phyloP scores from a whole-genome alignment of 139 green algal species.

The Chlamydomonas sp. region DNA sequence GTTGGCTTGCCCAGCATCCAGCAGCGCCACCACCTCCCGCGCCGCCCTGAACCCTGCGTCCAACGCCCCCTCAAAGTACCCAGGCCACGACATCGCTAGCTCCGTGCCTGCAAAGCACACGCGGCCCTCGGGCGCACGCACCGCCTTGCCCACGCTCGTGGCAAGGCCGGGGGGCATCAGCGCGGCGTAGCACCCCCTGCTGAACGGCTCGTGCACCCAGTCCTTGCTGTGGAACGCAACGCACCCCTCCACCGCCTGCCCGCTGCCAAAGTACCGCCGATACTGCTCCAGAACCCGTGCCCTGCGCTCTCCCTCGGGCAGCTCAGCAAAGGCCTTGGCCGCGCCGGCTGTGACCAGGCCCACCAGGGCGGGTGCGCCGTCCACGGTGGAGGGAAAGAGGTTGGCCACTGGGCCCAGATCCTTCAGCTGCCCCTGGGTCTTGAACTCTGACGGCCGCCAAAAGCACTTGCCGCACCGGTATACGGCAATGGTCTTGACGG shows the following conservation, averaged over 20 bases:
- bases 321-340: neutral
- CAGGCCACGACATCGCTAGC: conserved; percentile 4
- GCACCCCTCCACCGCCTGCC: neutral
- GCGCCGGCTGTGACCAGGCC: neutral
- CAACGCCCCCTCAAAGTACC: conserved; percentile 24
- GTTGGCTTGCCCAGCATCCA: neutral
- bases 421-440: neutral
- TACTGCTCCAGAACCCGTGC: neutral
- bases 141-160: neutral
- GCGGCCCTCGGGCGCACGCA: neutral
- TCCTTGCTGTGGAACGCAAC: conserved; percentile 1
- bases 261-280: neutral
- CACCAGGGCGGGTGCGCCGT: neutral
- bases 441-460: neutral
- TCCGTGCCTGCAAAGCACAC: conserved; percentile 15
- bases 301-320: neutral
- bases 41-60: conserved; percentile 8
- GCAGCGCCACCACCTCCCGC: neutral
- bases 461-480: neutral
- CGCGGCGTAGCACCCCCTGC: conserved; percentile 10
- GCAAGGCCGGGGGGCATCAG: conserved; percentile 22
- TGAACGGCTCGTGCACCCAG: conserved; percentile 16
- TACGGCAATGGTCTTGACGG: conserved; percentile 16
- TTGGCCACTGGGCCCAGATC: conserved; percentile 10
- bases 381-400: conserved; percentile 1